Percentiles rank a stretch among this genome's conserved stretches.
phyloP scores from a whole-genome alignment of 257 asterid genomes.

The Penstemon eatonii region DNA sequence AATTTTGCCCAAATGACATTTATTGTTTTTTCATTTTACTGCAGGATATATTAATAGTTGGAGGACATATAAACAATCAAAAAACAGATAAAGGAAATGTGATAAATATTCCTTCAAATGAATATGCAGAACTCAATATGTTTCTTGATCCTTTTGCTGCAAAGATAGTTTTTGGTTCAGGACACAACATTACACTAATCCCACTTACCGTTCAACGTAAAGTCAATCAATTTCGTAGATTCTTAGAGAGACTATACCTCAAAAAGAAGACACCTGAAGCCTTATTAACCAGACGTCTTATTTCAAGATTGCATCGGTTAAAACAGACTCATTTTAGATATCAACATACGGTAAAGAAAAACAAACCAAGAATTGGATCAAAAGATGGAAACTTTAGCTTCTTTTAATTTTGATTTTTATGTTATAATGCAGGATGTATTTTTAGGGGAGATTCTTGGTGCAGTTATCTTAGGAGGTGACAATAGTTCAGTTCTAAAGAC shows the following conservation, averaged over 20 bases:
- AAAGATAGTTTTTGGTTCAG: slow-evolving; percentile 50
- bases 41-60: slow-evolving; percentile 74
- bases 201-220: slow-evolving; percentile 63
- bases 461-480: slow-evolving; percentile 59
- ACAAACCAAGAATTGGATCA: not conserved
- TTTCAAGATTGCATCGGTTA: slow-evolving; percentile 53
- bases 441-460: slow-evolving; percentile 81
- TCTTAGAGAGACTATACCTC: slow-evolving; percentile 33
- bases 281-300: slow-evolving; percentile 42
- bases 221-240: slow-evolving; percentile 37
- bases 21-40: not conserved
- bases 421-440: slow-evolving; percentile 52
- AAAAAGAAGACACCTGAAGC: slow-evolving; percentile 65
- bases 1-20: not conserved
- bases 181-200: slow-evolving; percentile 59
- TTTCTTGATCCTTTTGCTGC: slow-evolving; percentile 89
- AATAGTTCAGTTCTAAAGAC: slow-evolving; percentile 38
- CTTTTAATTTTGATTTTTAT: not conserved
- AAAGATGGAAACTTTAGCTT: not conserved
- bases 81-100: slow-evolving; percentile 59
- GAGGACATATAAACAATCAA: slow-evolving; percentile 54
- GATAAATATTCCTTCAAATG: slow-evolving; percentile 54
- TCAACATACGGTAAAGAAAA: slow-evolving; percentile 57
- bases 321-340: slow-evolving; percentile 49
- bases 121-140: slow-evolving; percentile 71